A percentile compares a stretch with the other conserved stretches of the same genome.
Evolutionary conservation across 2,329 filamentous ascomycete species (phyloP).

Genomic region (Trichoderma hamatum): DNA sequence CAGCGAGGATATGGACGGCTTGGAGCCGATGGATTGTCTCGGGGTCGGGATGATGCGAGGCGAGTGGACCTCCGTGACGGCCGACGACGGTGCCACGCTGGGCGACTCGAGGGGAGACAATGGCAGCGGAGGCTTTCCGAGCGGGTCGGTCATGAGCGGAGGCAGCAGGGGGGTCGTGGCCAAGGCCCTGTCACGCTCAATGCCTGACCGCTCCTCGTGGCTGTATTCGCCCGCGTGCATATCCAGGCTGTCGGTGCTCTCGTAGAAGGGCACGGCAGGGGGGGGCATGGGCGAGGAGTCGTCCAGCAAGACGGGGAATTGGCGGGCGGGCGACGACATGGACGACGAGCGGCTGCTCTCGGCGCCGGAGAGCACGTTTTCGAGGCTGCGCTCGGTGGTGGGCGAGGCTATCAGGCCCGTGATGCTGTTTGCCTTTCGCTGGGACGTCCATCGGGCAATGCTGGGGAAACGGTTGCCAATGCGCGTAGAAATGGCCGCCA

Average conservation of each 20-base stretch:
- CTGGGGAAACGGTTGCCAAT: conserved; percentile 64
- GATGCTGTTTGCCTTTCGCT: conserved; percentile 45
- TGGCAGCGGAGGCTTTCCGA: conserved; percentile 61
- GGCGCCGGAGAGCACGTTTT: conserved; percentile 71
- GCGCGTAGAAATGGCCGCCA: conserved; percentile 65
- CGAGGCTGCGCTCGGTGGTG: conserved; percentile 81
- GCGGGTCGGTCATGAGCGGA: conserved; percentile 69
- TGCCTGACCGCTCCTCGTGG: conserved; percentile 49
- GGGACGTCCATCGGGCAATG: conserved; percentile 54
- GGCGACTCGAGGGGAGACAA: conserved; percentile 83
- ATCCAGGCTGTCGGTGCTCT: conserved; percentile 59
- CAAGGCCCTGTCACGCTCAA: conserved; percentile 60
- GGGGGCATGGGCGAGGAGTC: conserved; percentile 60
- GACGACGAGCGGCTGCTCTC: conserved; percentile 79
- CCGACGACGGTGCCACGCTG: conserved; percentile 63
- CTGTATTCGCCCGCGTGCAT: conserved; percentile 49
- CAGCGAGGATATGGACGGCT: conserved; percentile 78
- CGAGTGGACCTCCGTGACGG: conserved; percentile 44
- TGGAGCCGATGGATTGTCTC: conserved; percentile 71
- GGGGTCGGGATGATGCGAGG: conserved; percentile 53
- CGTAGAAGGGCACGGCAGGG: conserved; percentile 65
- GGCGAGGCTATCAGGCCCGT: conserved; percentile 53
- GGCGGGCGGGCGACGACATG: conserved; percentile 64
- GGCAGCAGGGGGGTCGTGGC: conserved; percentile 85
- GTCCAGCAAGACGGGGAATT: conserved; percentile 52